Base-by-base conservation (phyloP, 208 protist genomes). In the Wallacemonas collosoma region DNA sequence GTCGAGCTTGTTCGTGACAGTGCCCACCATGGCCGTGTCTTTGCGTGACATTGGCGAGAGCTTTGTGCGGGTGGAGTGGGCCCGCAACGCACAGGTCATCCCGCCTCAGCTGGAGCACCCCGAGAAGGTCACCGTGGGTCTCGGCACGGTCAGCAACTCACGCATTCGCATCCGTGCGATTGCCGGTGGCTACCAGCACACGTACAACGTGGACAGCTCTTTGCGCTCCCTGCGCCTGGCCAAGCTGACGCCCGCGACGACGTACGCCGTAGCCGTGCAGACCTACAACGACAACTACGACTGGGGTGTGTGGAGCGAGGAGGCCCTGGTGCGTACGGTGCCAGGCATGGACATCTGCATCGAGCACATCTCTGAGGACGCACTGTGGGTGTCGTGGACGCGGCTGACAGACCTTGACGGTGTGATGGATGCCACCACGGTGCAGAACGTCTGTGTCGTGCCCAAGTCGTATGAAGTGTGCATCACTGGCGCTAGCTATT, bases 251-350 rank as follows among this genome's bases (percentile, higher is more conserved):
- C 92, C 94, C 35, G 84, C 90, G n/a, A 89, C 89, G 14, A 96
- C 90, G 12, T 98, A 96, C 78, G 87, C 76, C 45, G 86, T 97
- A 38, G 73, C 89, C 8, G 92, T 98, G 60, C 91, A 95, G 74
- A 97, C 94, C 15, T 98, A 88, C 80, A 95, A 93, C 81, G 90
- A 95, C 77, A 90, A 94, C 81, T 91, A 85, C 77, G 88, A 93
- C 72, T 97, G 92, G 92, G 94, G 94, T 40, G 83, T 91, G 55
- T 97, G 92, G 90, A 91, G 89, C 73, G 89, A 93, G 66, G 94
- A 96, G 82, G 77, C 75, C 36, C 91, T 88, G 77, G 87, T 94
- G 66, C 85, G 91, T 41, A 98, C 94, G 26, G 91, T 94, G 61
- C 86, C 91, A 11, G 84, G 85, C 45, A 91, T 98, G 80, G 80